phyloP scores from a whole-genome alignment of 1,284 basidiomycete species.

The Takashimella koratensis region DNA sequence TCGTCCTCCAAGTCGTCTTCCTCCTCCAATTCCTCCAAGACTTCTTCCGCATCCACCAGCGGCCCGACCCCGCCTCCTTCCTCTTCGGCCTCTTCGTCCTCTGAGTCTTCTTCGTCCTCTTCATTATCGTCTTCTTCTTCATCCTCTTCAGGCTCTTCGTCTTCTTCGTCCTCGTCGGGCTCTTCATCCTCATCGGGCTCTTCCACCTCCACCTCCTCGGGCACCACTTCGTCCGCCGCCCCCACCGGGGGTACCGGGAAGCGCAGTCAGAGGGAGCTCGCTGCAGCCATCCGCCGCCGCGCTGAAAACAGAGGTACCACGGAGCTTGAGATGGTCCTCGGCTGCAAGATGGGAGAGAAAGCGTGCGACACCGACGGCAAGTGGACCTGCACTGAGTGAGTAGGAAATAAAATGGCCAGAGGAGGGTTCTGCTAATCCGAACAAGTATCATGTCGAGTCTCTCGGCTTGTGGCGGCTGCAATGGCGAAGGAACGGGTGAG shows the following conservation, averaged over 20 bases:
- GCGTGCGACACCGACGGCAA: neutral
- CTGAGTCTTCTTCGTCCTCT: slow-evolving; percentile 16
- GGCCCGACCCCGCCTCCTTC: slow-evolving; percentile 4
- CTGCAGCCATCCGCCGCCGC: neutral
- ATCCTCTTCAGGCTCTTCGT: slow-evolving; percentile 10
- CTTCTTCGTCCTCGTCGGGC: slow-evolving; percentile 22
- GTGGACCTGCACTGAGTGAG: no score
- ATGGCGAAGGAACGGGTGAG: no score
- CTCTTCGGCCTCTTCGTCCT: slow-evolving; percentile 11
- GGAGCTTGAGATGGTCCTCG: neutral
- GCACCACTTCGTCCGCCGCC: no score
- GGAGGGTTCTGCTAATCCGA: no score
- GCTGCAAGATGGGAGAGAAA: neutral
- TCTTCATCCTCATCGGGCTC: slow-evolving; percentile 1
- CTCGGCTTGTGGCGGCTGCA: no score
- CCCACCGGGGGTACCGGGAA: slow-evolving; percentile 10
- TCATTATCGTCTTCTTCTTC: slow-evolving; percentile 21
- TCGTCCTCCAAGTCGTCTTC: slow-evolving; percentile 15
- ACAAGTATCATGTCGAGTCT: no score
- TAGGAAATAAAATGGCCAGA: no score
- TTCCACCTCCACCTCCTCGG: slow-evolving; percentile 9
- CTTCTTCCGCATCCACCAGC: slow-evolving; percentile 7
- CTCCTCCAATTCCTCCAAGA: slow-evolving; percentile 9
- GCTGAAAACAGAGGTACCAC: neutral
- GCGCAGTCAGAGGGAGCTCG: neutral